Percentiles rank a stretch among this genome's conserved stretches.
These are phyloP conservation scores for Trypanosoma melophagium DNA, from an alignment of 208 protist species.

Conservation along the genomic window DNA sequence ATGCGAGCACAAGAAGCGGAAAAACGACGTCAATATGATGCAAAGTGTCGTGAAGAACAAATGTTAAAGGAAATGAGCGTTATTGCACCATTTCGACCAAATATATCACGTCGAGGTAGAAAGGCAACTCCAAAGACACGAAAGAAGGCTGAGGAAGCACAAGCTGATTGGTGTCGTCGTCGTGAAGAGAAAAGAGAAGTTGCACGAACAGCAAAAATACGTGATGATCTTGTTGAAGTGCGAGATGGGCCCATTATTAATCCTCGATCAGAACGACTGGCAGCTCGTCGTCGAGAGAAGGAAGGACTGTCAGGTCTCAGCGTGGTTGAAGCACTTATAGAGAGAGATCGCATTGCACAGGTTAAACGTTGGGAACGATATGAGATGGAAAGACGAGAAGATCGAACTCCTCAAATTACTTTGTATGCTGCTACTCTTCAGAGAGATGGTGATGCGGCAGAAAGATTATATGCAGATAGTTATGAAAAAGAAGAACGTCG, in stretches of 20 bases:
- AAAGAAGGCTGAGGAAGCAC: slow-evolving; percentile 19
- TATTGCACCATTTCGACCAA: slow-evolving; percentile 48
- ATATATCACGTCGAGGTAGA: slow-evolving; percentile 50
- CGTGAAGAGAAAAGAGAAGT: slow-evolving; percentile 30
- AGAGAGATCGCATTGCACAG: slow-evolving; percentile 32
- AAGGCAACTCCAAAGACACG: slow-evolving; percentile 38
- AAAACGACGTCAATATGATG: slow-evolving; percentile 20
- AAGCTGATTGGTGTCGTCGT: slow-evolving; percentile 15
- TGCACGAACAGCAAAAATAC: slow-evolving; percentile 13
- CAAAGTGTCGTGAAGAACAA: slow-evolving; percentile 35
- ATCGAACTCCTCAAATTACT: slow-evolving; percentile 43
- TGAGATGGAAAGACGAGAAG: slow-evolving; percentile 14
- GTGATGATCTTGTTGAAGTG: slow-evolving; percentile 30
- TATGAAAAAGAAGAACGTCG: slow-evolving; percentile 45
- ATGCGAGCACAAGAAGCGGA: slow-evolving; percentile 47
- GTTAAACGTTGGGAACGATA: slow-evolving; percentile 28
- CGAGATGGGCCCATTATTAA: slow-evolving; percentile 43
- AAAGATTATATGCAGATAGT: slow-evolving; percentile 54
- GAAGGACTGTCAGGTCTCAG: slow-evolving; percentile 35
- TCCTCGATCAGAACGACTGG: slow-evolving; percentile 44
- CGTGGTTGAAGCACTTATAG: slow-evolving; percentile 28
- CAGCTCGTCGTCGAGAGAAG: slow-evolving; percentile 31
- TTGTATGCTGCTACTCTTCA: slow-evolving; percentile 48
- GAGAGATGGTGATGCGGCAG: slow-evolving; percentile 38
- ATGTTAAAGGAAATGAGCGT: slow-evolving; percentile 27